Conservation (phyloP, 2,329 filamentous ascomycete species). For the Chaetomiaceae sp. region DNA sequence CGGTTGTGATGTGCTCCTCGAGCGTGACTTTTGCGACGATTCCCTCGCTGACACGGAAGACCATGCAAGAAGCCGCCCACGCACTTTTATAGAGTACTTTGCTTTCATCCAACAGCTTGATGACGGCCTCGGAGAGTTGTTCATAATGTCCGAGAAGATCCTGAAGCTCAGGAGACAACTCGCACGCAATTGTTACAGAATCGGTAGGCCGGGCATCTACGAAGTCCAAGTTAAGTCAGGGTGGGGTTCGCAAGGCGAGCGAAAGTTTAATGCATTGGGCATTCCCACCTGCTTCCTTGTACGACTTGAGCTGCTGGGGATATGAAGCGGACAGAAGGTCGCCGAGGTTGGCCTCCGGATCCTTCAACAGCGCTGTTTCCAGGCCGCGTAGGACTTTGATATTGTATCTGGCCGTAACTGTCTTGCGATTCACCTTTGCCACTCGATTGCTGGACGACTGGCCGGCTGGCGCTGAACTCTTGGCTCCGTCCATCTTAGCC, state of each 20-base stretch:
- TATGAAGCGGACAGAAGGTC: not conserved
- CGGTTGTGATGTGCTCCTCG: slow-evolving; percentile 4
- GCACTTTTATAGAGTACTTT: slow-evolving; percentile 4
- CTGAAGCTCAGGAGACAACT: slow-evolving; percentile 1
- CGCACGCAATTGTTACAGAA: not conserved
- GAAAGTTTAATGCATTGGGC: not conserved
- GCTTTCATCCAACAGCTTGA: slow-evolving; percentile 1
- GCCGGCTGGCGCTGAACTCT: not conserved
- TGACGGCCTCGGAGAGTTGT: not conserved
- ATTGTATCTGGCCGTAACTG: not conserved
- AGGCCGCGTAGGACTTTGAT: not conserved
- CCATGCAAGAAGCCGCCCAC: slow-evolving; percentile 2
- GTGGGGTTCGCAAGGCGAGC: not conserved
- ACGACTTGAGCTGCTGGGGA: not conserved
- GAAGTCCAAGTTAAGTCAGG: not conserved
- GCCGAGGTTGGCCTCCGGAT: slow-evolving; percentile 2
- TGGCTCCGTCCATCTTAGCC: not conserved
- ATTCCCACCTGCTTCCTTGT: not conserved
- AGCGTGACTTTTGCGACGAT: slow-evolving; percentile 2
- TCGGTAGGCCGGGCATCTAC: not conserved
- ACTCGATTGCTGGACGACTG: slow-evolving; percentile 1
- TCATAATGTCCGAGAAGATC: not conserved
- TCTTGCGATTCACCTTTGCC: not conserved
- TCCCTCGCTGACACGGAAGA: not conserved
- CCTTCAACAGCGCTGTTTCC: not conserved